phyloP scores from a whole-genome alignment of 192 early-diverging fungal genomes.

The Umbelopsis sp. region DNA sequence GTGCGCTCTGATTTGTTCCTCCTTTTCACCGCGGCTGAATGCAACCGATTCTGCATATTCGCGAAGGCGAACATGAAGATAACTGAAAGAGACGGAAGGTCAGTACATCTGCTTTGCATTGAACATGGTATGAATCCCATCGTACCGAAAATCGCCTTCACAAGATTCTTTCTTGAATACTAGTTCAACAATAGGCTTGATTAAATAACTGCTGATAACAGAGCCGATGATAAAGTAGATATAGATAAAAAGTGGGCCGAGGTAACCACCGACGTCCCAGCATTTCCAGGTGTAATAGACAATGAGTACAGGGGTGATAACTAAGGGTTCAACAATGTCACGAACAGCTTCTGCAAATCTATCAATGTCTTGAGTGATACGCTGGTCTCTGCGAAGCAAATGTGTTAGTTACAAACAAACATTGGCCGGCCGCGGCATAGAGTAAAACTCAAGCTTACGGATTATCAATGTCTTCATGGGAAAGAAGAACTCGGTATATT shows the following conservation, averaged over 20 bases:
- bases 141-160: conserved; percentile 79
- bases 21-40: conserved; percentile 74
- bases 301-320: conserved; percentile 75
- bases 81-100: conserved; percentile 38
- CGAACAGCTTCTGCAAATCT: conserved; percentile 68
- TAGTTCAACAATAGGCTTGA: conserved; percentile 74
- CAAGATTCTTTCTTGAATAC: conserved; percentile 75
- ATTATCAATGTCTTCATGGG: conserved; percentile 66
- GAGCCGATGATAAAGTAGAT: conserved; percentile 69
- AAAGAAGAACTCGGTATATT: conserved; percentile 60
- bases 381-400: conserved; percentile 66
- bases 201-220: conserved; percentile 58
- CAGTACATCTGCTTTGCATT: not conserved
- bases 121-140: not conserved
- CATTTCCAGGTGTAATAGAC: conserved; percentile 78
- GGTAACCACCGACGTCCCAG: conserved; percentile 63
- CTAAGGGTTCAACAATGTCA: conserved; percentile 58
- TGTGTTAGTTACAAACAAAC: conserved; percentile 28
- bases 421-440: not conserved
- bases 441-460: conserved; percentile 51
- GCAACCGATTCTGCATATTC: conserved; percentile 81
- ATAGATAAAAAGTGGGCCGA: conserved; percentile 75
- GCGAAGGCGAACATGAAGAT: conserved; percentile 69
- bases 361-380: conserved; percentile 90
- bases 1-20: conserved; percentile 61